Evolutionary conservation across 2,329 filamentous ascomycete genomes (phyloP).

Genomic region (Piedraia hortae): DNA sequence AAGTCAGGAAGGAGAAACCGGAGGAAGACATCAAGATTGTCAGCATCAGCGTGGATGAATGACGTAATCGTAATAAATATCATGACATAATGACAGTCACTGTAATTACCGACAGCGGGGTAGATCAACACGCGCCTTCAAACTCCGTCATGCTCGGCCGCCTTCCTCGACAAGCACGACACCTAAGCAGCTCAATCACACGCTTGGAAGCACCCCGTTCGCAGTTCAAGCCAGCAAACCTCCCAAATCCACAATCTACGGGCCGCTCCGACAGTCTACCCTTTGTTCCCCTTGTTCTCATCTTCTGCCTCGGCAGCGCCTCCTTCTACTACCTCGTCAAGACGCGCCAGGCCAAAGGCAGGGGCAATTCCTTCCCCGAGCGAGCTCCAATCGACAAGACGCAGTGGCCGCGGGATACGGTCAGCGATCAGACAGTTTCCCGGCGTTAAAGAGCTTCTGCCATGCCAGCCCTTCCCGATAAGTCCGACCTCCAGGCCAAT

Average conservation of each 20-base stretch:
- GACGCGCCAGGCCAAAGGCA: conserved; percentile 15
- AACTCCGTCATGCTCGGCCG: too few relatives aligned
- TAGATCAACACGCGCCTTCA: too few relatives aligned
- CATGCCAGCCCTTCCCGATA: conserved; percentile 15
- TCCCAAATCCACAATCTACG: too few relatives aligned
- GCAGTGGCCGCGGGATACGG: conserved; percentile 7
- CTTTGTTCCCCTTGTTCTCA: background rate
- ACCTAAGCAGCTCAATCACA: too few relatives aligned
- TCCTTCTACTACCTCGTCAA: conserved; percentile 12
- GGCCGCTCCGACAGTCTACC: background rate
- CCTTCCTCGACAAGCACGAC: too few relatives aligned
- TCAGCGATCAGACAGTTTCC: conserved; percentile 3
- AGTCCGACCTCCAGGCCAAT: conserved; percentile 5
- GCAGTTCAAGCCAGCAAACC: too few relatives aligned
- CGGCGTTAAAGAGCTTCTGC: conserved; percentile 2
- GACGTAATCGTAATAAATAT: too few relatives aligned
- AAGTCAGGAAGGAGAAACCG: conserved; percentile 73
- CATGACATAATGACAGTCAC: too few relatives aligned
- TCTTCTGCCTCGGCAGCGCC: background rate
- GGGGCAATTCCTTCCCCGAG: conserved; percentile 9
- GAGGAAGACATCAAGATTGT: conserved; percentile 95
- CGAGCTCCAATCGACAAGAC: conserved; percentile 8
- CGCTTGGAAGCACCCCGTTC: too few relatives aligned
- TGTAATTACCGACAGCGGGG: too few relatives aligned
- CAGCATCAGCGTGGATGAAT: conserved; percentile 37